These are phyloP conservation scores for Nothophytophthora sp. DNA, from an alignment of 352 stramenopile species.

Conservation along the genomic window DNA sequence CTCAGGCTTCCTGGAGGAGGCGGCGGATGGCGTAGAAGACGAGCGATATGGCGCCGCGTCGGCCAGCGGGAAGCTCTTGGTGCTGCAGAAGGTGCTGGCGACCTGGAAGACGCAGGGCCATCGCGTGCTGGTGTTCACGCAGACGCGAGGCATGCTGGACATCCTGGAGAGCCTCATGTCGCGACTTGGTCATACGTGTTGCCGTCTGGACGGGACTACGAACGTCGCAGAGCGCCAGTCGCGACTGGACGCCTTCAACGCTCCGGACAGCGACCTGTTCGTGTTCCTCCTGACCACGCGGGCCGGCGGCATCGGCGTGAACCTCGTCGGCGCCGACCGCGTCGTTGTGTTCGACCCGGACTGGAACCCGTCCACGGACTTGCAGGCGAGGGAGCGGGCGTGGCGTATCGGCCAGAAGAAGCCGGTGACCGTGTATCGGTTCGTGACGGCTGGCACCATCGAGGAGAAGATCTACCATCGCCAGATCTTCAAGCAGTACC, in stretches of 20 bases:
- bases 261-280: conserved; percentile 71
- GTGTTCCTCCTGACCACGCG: conserved; percentile 83
- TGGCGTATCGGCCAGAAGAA: conserved; percentile 94
- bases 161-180: conserved; percentile 96
- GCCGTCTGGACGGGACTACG: conserved; percentile 97
- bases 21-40: conserved; percentile 18
- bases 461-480: conserved; percentile 99
- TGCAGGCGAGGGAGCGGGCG: conserved; percentile 96
- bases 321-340: conserved; percentile 94
- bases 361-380: conserved; percentile 98
- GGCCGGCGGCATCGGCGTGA: conserved; percentile 97
- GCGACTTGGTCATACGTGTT: conserved; percentile 88
- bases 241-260: conserved; percentile 97
- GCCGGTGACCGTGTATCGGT: conserved; percentile 84
- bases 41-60: conserved; percentile 50
- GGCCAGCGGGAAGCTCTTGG: conserved; percentile 96
- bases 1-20: conserved; percentile 13
- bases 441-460: conserved; percentile 98
- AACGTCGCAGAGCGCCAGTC: conserved; percentile 92
- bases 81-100: conserved; percentile 95
- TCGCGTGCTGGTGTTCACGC: conserved; percentile 97
- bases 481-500: conserved; percentile 99
- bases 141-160: conserved; percentile 97
- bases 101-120: conserved; percentile 96
- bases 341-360: conserved; percentile 99